Percentiles rank a stretch among this genome's conserved stretches.
These are phyloP conservation scores for Penicillium psychrofluorescens DNA, from an alignment of 495 filamentous ascomycete species.

Conservation along the genomic window DNA sequence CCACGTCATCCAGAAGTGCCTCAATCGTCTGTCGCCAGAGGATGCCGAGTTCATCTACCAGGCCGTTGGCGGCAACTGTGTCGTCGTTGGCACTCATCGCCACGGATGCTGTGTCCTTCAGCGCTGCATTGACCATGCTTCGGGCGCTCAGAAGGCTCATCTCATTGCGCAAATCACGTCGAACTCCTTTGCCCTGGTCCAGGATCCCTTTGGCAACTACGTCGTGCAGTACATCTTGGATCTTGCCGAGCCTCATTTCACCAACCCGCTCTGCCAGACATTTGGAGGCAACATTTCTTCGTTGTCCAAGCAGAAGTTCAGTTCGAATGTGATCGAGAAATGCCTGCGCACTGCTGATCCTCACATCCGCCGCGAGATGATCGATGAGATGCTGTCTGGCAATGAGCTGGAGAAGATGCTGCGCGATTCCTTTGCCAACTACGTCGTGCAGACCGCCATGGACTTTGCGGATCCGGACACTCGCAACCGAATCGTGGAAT, in stretches of 20 bases:
- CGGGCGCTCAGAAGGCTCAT: constrained; percentile 78
- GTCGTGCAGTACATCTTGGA: constrained; percentile 98
- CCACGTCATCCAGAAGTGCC: constrained; percentile 97
- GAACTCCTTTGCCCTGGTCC: constrained; percentile 74
- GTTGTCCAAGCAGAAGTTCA: constrained; percentile 96
- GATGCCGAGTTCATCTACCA: constrained; percentile 96
- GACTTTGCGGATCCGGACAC: constrained; percentile 70
- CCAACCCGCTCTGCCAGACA: constrained; percentile 69
- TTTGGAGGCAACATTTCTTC: constrained; percentile 67
- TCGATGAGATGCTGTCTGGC: constrained; percentile 70
- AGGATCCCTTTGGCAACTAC: constrained; percentile 97
- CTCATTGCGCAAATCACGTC: constrained; percentile 78
- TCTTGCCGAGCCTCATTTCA: constrained; percentile 73
- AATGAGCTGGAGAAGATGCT: constrained; percentile 78
- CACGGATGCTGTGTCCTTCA: constrained; percentile 98
- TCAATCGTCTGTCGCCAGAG: constrained; percentile 76
- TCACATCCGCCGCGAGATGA: constrained; percentile 66
- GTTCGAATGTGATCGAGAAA: constrained; percentile 98
- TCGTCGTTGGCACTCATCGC: constrained; percentile 90
- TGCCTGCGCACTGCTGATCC: constrained; percentile 75
- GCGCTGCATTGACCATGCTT: constrained; percentile 95
- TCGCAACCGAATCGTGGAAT: constrained; percentile 68
- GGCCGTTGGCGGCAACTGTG: constrained; percentile 77
- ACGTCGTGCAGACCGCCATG: constrained; percentile 93
- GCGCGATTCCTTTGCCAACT: constrained; percentile 89